These are phyloP conservation scores for Kalaharituber pfeilii DNA, from an alignment of 2,329 filamentous ascomycete genomes.

Conservation along the genomic window DNA sequence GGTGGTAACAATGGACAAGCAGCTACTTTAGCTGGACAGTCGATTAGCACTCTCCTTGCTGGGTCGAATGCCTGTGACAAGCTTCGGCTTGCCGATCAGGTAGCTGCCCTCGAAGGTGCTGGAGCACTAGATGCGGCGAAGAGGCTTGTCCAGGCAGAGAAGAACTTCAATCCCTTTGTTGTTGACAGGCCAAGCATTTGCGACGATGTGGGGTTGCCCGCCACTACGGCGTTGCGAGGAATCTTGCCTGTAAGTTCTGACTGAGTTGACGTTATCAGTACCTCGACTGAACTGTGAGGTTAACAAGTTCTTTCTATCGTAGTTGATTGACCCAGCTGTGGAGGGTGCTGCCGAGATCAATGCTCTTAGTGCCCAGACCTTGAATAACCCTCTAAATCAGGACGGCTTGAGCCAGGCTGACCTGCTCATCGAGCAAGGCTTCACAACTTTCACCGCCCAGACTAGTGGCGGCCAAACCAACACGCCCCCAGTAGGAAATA, in stretches of 20 bases:
- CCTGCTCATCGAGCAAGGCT: constrained; percentile 43
- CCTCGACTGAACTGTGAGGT: not conserved
- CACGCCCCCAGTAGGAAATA: constrained; percentile 21
- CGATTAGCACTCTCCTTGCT: constrained; percentile 45
- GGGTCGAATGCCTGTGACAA: constrained; percentile 50
- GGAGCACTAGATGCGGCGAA: constrained; percentile 46
- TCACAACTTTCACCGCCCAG: constrained; percentile 40
- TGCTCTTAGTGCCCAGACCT: constrained; percentile 38
- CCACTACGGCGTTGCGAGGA: constrained; percentile 43
- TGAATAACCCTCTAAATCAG: constrained; percentile 39
- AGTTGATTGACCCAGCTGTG: constrained; percentile 48
- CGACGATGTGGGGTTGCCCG: constrained; percentile 44
- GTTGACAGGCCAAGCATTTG: constrained; percentile 45
- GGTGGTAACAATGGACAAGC: constrained; percentile 44
- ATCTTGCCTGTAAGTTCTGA: constrained; percentile 31
- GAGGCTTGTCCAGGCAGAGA: constrained; percentile 48
- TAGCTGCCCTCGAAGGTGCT: constrained; percentile 43
- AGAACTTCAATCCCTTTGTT: constrained; percentile 55
- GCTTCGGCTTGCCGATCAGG: constrained; percentile 46
- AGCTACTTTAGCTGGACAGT: constrained; percentile 43
- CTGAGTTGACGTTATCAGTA: not conserved
- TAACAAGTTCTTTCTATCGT: too few relatives aligned
- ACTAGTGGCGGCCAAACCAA: constrained; percentile 15
- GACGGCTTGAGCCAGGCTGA: constrained; percentile 50
- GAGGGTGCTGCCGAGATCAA: constrained; percentile 41